Evolutionary conservation across 306 rosid genomes (phyloP), one percentile per base, ranked within the genome.

Genomic region (Dryas drummondii): DNA sequence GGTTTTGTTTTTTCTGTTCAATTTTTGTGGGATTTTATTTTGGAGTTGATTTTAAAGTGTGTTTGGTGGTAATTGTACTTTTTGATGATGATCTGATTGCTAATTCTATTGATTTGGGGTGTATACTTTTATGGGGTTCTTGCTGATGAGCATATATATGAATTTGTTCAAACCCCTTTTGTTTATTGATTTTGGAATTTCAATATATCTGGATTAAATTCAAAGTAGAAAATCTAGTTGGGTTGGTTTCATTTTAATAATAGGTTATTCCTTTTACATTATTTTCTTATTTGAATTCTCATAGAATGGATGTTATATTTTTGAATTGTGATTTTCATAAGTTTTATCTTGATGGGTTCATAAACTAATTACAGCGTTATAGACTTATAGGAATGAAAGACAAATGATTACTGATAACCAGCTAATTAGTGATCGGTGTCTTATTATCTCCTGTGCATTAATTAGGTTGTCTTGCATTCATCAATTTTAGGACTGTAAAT

Each of bases 81-180:
- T 27, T 2, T 46, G 11, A 55, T 49, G 37, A 9, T 64, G 68
- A 78, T 87, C 84, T 71, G 67, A 64, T 69, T 63, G 71, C 19
- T 71, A 40, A 4, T 37, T 68, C 19, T 48, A 22, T 48, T 57
- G 14, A 14, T 57, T 70, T 53, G 54, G 72, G 50, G 27, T 72
- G 14, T 41, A 7, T 7, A 9, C 42, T 42, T 5, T 19, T 41
- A 15, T 47, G n/a, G 58, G 60, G 45, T 7, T 53, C 54, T 47
- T 70, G 22, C 27, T 48, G 45, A 42, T 76, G 41, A 13, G 14
- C 48, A 4, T 58, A 57, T 75, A 4, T 22, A 22, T 46, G 79
- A 56, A 14, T 75, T 63, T 66, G 13, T 6, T 12, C 16, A 37
- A 49, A 46, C 44, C 44, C 54, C 5, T 37, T 68, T 66, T 32